Conservation (phyloP, 2,329 filamentous ascomycete species). For the Herpotrichia juniperi region DNA sequence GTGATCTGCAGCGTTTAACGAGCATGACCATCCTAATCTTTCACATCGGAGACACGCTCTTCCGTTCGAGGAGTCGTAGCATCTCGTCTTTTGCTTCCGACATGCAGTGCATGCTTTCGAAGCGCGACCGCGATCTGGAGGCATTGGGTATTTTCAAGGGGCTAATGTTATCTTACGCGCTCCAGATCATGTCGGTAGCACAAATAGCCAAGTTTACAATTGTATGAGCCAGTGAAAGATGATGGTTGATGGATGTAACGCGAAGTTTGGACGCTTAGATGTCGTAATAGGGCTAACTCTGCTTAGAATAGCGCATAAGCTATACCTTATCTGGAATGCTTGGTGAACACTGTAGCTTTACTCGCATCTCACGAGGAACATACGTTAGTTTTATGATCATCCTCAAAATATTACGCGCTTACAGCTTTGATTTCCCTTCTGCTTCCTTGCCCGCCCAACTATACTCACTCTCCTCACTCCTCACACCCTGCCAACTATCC, state of each 20-base stretch:
- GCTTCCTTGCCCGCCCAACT: background rate
- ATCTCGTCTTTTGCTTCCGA: constrained; percentile 51
- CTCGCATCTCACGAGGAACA: too few relatives aligned
- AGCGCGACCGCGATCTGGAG: constrained; percentile 29
- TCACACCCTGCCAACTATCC: constrained; percentile 37
- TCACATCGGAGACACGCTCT: constrained; percentile 47
- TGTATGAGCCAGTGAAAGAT: too few relatives aligned
- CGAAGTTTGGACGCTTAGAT: background rate
- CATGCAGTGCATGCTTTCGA: constrained; percentile 46
- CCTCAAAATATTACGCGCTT: too few relatives aligned
- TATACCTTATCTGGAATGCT: too few relatives aligned
- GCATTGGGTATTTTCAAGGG: constrained; percentile 17
- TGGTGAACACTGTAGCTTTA: too few relatives aligned
- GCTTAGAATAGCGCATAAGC: background rate
- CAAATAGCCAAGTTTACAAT: too few relatives aligned
- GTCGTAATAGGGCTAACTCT: background rate
- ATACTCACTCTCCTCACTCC: constrained; percentile 1
- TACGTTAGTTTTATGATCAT: too few relatives aligned
- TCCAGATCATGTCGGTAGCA: too few relatives aligned
- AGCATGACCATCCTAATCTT: constrained; percentile 44
- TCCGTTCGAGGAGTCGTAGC: constrained; percentile 42
- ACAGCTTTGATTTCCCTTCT: too few relatives aligned
- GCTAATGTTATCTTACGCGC: too few relatives aligned
- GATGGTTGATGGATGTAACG: background rate
- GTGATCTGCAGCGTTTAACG: constrained; percentile 22